These are phyloP conservation scores for Musa balbisiana DNA, from an alignment of 202 grass and related monocot species.

Conservation along the genomic window DNA sequence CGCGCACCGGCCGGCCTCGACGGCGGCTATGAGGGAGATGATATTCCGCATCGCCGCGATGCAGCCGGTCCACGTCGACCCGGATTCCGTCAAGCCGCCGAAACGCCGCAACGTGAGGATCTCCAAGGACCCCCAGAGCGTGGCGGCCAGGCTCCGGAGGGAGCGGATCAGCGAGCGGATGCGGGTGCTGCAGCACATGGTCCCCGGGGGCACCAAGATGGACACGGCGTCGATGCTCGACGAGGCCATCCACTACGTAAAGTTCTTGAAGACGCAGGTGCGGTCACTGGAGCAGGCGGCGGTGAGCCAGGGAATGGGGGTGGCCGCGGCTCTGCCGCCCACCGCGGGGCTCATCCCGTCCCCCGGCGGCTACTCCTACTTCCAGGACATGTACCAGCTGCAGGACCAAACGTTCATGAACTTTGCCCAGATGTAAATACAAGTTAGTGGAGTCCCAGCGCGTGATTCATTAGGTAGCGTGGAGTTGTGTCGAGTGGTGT, in stretches of 20 bases:
- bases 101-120: slow-evolving; percentile 40
- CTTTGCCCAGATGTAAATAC: too few relatives aligned
- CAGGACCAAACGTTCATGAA: neutral
- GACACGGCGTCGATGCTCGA: slow-evolving; percentile 68
- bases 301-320: neutral
- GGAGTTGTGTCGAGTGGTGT: neutral
- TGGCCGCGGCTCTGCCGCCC: neutral
- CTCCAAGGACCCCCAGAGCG: slow-evolving; percentile 54
- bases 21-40: slow-evolving; percentile 15
- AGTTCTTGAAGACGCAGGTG: slow-evolving; percentile 56
- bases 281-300: slow-evolving; percentile 36
- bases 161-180: slow-evolving; percentile 54
- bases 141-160: slow-evolving; percentile 50
- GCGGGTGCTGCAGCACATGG: slow-evolving; percentile 42
- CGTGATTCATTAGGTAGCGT: too few relatives aligned
- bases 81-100: slow-evolving; percentile 24
- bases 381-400: neutral
- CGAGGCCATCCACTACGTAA: slow-evolving; percentile 62
- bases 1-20: neutral
- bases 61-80: slow-evolving; percentile 23
- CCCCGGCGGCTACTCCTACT: neutral
- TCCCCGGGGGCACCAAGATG: slow-evolving; percentile 49
- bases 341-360: neutral
- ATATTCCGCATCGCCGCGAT: slow-evolving; percentile 21
- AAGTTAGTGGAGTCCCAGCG: neutral